These are phyloP conservation scores for Hondaea fermentalgiana DNA, from an alignment of 108 stramenopile species.

Conservation along the genomic window DNA sequence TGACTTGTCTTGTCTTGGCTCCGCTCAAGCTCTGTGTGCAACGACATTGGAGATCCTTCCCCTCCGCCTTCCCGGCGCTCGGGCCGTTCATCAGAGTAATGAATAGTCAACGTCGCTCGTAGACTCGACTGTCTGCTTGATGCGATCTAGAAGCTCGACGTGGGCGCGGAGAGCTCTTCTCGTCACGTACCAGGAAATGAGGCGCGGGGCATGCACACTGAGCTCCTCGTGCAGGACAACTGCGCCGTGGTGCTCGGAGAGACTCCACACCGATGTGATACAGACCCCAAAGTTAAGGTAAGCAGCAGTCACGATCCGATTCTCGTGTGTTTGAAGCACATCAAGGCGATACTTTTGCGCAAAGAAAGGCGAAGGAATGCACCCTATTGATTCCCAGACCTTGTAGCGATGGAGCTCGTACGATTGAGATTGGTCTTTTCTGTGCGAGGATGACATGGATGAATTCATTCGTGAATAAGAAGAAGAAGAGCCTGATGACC, in stretches of 20 bases:
- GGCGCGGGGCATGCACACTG: not conserved
- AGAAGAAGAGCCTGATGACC: not conserved
- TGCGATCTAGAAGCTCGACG: not conserved
- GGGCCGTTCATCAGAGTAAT: too few relatives aligned
- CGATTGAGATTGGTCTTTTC: too few relatives aligned
- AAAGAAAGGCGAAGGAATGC: not conserved
- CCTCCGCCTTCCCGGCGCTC: too few relatives aligned
- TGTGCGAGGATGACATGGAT: too few relatives aligned
- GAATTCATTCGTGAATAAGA: not conserved
- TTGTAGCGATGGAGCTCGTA: not conserved
- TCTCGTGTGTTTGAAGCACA: not conserved
- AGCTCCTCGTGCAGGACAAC: not conserved
- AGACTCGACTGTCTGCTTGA: not conserved
- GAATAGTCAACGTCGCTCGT: too few relatives aligned
- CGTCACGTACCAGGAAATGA: not conserved
- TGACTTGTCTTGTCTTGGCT: too few relatives aligned
- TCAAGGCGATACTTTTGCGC: not conserved
- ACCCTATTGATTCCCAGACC: not conserved
- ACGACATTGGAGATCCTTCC: too few relatives aligned
- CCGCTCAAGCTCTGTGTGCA: too few relatives aligned
- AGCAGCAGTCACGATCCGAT: not conserved
- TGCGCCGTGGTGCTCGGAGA: not conserved
- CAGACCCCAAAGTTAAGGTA: not conserved
- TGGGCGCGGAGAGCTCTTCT: not conserved
- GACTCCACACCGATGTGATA: not conserved